Base-by-base conservation (phyloP, 164 flowering plant genomes). In the Dillenia turbinata region DNA sequence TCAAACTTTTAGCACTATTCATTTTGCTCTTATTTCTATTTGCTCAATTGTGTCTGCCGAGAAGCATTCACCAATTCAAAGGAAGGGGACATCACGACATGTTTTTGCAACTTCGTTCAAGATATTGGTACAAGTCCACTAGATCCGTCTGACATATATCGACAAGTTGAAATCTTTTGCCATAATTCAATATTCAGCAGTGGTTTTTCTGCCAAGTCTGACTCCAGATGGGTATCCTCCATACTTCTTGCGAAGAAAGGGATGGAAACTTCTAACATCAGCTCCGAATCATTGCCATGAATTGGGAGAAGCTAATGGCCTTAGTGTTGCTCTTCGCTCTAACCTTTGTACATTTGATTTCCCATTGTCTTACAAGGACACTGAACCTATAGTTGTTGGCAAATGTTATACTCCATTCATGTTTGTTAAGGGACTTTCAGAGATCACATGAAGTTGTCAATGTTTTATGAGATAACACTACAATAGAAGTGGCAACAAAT, bases 401-500 rank as follows among this genome's bases (percentile, higher is more conserved):
- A 81, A 78, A 69, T 85, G 90, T 87, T 81, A 81, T 40, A 68
- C 72, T 26, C 87, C 90, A 1, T 81, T 81, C 63, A 62, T 83
- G 76, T 83, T 83, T 48, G 57, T 83, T 19, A 79, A 65, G 70
- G 72, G 8, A 62, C 53, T 1, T 12, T 67, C 22, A 74, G 62
- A 60, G 79, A 79, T 9, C 85, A 83, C 48, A 61, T 74, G 74
- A 63, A 62, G n/a, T 48, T 8, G 12, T 83, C 88, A 12, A 52
- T 60, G 56, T 84, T 62, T 59, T 88, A 86, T 54, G 78, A 73
- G 73, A 79, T 84, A 74, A 73, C 74, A 56, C 72, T 88, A 0
- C 83, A 86, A 65, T 89, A 83, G 59, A 59, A 66, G 43, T 88
- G 95, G 95, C 83, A 81, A 50, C 68, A 68, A 65, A 64, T 88